These are phyloP conservation scores for Thelonectria discophora DNA, from an alignment of 2,329 filamentous ascomycete genomes.

Conservation along the genomic window DNA sequence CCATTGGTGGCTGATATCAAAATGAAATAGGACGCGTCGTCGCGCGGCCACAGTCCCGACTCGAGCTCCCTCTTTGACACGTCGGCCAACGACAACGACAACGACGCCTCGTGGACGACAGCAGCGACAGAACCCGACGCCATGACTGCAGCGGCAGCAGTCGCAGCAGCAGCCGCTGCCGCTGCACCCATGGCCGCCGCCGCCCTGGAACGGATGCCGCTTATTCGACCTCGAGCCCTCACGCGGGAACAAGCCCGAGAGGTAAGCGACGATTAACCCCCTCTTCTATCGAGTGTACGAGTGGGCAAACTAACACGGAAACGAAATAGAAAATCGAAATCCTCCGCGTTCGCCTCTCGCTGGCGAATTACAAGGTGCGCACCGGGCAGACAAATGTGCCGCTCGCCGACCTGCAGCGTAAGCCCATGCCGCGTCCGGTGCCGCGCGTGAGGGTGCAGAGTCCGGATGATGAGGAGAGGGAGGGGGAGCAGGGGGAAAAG, in stretches of 20 bases:
- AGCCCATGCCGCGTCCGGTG: slow-evolving; percentile 41
- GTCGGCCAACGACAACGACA: too few relatives aligned
- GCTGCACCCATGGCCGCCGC: slow-evolving; percentile 20
- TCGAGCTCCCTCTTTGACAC: slow-evolving; percentile 61
- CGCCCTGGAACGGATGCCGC: slow-evolving; percentile 17
- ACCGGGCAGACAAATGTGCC: slow-evolving; percentile 76
- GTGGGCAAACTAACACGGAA: slow-evolving; percentile 27
- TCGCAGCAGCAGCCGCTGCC: slow-evolving; percentile 59
- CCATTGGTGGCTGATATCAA: slow-evolving; percentile 20
- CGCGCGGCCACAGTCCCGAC: slow-evolving; percentile 51
- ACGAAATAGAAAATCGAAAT: slow-evolving; percentile 66
- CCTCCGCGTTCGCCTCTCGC: slow-evolving; percentile 72
- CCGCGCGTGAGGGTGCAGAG: slow-evolving; percentile 40
- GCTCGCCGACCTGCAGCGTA: slow-evolving; percentile 64
- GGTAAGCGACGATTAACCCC: slow-evolving; percentile 48
- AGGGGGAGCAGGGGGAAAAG: too few relatives aligned
- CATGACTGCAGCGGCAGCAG: slow-evolving; percentile 46
- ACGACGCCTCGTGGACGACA: slow-evolving; percentile 60
- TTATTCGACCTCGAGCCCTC: slow-evolving; percentile 42
- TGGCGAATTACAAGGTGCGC: slow-evolving; percentile 78
- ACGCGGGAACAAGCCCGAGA: slow-evolving; percentile 64
- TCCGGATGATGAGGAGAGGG: slow-evolving; percentile 15
- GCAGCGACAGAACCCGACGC: slow-evolving; percentile 60
- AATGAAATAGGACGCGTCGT: slow-evolving; percentile 41
- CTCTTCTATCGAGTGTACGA: too few relatives aligned